Conservation (phyloP, 331 rosid species). For the Acacia pycnantha region DNA sequence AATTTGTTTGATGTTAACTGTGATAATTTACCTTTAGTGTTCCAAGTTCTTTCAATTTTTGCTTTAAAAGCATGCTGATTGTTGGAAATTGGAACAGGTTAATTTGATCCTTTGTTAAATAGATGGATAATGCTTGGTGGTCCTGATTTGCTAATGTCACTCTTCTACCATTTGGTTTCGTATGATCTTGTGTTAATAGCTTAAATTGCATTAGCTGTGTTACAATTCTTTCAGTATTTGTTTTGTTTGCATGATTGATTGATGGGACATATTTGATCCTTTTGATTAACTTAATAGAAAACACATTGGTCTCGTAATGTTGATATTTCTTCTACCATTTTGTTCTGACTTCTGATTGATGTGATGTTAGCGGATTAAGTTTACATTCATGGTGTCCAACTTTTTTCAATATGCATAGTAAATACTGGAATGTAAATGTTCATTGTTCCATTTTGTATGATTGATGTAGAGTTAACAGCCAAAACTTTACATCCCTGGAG, state of each 20-base stretch:
- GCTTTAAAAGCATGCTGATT: not conserved
- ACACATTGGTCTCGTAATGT: not conserved
- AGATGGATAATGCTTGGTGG: not conserved
- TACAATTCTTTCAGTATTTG: too few relatives aligned
- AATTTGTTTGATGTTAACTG: not conserved
- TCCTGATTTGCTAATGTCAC: not conserved
- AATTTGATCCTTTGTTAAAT: not conserved
- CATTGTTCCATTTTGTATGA: not conserved
- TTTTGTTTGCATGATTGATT: not conserved
- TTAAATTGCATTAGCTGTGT: not conserved
- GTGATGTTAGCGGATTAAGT: not conserved
- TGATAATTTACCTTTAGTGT: not conserved
- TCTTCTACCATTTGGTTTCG: not conserved
- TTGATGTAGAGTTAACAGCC: not conserved
- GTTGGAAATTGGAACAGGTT: not conserved
- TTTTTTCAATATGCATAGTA: not conserved
- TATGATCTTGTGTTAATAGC: not conserved
- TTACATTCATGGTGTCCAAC: not conserved
- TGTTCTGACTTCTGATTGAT: not conserved
- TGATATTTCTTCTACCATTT: not conserved
- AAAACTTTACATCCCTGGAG: not conserved
- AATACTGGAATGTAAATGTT: not conserved
- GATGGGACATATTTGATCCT: not conserved
- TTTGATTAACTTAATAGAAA: not conserved
- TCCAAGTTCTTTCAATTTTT: not conserved